Base-by-base conservation (phyloP, 192 early-diverging fungal species). In the Coemansia sp. region DNA sequence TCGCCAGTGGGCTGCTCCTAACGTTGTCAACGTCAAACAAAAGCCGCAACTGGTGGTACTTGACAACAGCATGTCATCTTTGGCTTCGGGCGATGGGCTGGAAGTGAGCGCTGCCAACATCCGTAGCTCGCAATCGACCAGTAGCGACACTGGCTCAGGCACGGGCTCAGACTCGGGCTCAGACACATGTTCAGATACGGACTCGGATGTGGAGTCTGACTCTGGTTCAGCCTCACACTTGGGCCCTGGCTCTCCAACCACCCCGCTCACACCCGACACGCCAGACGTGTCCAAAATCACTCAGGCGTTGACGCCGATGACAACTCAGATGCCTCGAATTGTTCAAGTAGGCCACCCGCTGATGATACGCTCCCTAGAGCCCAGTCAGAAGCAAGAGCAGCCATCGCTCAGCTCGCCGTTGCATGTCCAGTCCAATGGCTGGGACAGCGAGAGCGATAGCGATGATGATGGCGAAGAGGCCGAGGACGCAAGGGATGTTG, bases 31-130 rank as follows among this genome's bases (percentile, higher is more conserved):
- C 18, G 36, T 80, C 28, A 70, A 70, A 31, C 61, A 69, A 20
- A 68, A 70, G 62, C 67, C 73, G 11, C 76, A 73, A 65, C 70
- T 69, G 16, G 77, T 72, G n/a, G 62, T 66, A n/a, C 65, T 80
- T 20, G 47, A 60, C 42, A 47, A 21, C 14, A 16, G 63, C 2
- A 41, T 55, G n/a, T 62, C 63, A 18, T 42, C 67, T 21, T 45
- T 47, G 23, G 55, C 58, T 34, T 35, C 67, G 20, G 57, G 59
- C 5, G 25, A 58, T 3, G 38, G 45, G 0, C 48, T 77, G 26
- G 66, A 57, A 9, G 55, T 69, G 7, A 57, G 60, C 33, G 64
- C 67, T 9, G 56, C 50, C 23, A 48, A 47, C 18, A 38, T 62
- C 26, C 70, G 56, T 14, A 36, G n/a, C 13, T 3, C 34, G 7